Base-by-base conservation (phyloP, 352 stramenopile species). In the Pythium apleroticum region DNA sequence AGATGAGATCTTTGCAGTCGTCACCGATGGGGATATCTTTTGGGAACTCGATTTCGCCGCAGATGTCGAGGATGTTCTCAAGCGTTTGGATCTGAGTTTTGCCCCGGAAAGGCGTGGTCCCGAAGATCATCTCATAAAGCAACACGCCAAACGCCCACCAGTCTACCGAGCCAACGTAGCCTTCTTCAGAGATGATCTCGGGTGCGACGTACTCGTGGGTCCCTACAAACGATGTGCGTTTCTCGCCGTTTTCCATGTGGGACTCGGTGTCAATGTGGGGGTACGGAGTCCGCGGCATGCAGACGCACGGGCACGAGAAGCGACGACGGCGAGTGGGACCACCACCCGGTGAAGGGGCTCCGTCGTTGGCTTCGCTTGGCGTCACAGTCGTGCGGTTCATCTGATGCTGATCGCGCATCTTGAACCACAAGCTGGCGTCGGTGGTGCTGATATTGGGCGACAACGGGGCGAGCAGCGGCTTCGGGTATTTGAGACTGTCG, bases 1-100 rank as follows among this genome's bases (percentile, higher is more conserved):
- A 62, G 66, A 95, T 91, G 39, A 98, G 74, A 67, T 97, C 89
- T 27, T 81, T 81, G 41, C 76, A 84, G 28, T 89, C 72, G 1
- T 72, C 63, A 52, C 68, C 80, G 25, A 83, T 63, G 30, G 78
- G 72, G 31, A 95, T 84, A 52, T 89, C 77, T n/a, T 73, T 65
- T 12, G 73, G 72, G 20, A 84, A 81, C 30, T 88, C 72, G 64
- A 88, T 78, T 15, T 85, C 72, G 50, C 75, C 72, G 56, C 39
- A 73, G 33, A 79, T 61, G 33, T 85, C 76, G 4, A 81, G 30
- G 54, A 86, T 81, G 27, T 78, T 80, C 52, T 86, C 73, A 5
- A 86, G 68, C 28, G 77, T 86, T 50, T 83, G 52, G n/a, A 73
- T 55, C 43, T 80, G 70, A 4, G 77, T 81, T 14, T 49, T 46